Evolutionary conservation across 2,329 filamentous ascomycete species (phyloP), one percentile per base, ranked within the genome.

Genomic region (Fusarium verrucosum): DNA sequence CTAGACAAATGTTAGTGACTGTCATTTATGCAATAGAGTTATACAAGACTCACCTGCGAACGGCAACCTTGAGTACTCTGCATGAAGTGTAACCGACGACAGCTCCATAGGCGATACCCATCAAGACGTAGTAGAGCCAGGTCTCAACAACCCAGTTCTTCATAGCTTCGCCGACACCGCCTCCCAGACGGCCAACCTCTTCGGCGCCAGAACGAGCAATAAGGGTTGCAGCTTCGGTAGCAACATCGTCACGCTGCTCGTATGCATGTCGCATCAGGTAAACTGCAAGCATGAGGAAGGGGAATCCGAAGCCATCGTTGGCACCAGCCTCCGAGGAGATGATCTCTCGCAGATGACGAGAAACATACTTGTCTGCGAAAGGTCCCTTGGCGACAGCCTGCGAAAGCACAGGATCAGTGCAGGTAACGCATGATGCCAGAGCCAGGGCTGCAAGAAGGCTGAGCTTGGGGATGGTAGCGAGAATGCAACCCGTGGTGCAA

Each of bases 271-370:
- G 25, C 47, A 64, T 61, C 2, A 65, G 11, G 10, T 65, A 65
- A 1, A 52, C 55, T 1, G 61, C 61, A 2, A 62, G 42, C 76
- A 87, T 81, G 6, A 89, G 77, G 50, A 88, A 88, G 0, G 86
- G 86, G 42, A 87, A 88, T 0, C 83, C 86, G 36, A 89, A 86
- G 0, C 86, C 86, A 62, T 89, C 86, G 61, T 88, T 88, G 4
- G 82, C 82, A 8, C 86, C 87, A 5, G 85, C 85, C 62, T 89
- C 86, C 1, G 85, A 81, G 0, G 85, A 87, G 19, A 89, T 88
- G 54, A 88, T 83, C 62, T 88, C 85, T 25, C 86, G 81, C 5
- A 89, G 76, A 4, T 81, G 78, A 2, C 85, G 80, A 10, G 82
- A 78, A 4, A 89, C 85, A 56, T 82, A 88, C 58, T 86, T 87